Base-by-base conservation (phyloP, 441 rosid species). In the Viola pubescens region DNA sequence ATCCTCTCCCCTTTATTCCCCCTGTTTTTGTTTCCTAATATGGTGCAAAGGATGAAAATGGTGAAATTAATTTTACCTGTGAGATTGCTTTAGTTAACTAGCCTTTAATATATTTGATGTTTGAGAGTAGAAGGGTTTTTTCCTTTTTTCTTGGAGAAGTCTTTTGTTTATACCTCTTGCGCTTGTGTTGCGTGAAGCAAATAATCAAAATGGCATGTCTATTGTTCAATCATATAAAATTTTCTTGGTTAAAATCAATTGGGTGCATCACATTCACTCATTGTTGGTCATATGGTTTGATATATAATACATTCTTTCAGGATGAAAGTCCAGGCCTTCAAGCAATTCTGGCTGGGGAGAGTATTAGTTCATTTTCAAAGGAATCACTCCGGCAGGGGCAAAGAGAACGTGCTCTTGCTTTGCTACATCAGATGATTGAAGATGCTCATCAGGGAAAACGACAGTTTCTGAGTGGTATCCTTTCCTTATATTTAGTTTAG, bases 401-500 rank as follows among this genome's bases (percentile, higher is more conserved):
- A 76, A 84, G 79, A 72, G 94, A 94, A 74, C 97, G 97, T 61
- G 84, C 97, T 66, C 94, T 94, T 79, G 91, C 81, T 59, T 78
- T 87, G 85, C 84, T 94, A 48, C 89, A 90, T 71, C 97, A 90
- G 82, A 94, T 94, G 95, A 86, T 94, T 77, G 89, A 90, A 78
- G 99, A 90, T 82, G 99, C 99, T 73, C 95, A 94, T 67, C 83
- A 45, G 87, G 92, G 97, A 80, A 94, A 90, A 82, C 77, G 99
- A 38, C 99, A 94, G 77, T 94, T 94, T 81, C 73, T 94, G 66
- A 94, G 99, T 69, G 97, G 97, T 94, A 90, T 9, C 40, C 55
- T 69, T 54, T 65, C 54, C 37, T 60, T 61, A 60, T 63, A 46
- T 61, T 61, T 65, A 48, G 26, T 60, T 70, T 62, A 54, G 11